Evolutionary conservation across 768 basidiomycete genomes (phyloP).

Genomic region (Macrolepiota fuliginosa): DNA sequence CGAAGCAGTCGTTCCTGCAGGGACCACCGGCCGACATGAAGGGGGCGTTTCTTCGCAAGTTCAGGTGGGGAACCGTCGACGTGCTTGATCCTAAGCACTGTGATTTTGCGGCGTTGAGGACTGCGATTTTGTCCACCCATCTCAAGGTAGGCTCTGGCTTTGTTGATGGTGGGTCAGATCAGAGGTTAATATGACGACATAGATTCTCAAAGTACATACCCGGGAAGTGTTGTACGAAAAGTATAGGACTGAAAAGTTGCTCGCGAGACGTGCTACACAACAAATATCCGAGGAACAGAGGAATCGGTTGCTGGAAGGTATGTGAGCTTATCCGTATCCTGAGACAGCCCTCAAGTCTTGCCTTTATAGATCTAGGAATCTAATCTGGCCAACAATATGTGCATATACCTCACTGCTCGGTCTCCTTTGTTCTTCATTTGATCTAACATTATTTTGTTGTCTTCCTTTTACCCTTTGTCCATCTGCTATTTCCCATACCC

Average conservation of each 20-base stretch:
- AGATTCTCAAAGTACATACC: slow-evolving; percentile 82
- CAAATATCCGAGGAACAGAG: slow-evolving; percentile 75
- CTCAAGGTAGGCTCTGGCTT: slow-evolving; percentile 58
- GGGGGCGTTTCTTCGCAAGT: slow-evolving; percentile 75
- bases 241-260: slow-evolving; percentile 87
- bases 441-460: slow-evolving; percentile 25
- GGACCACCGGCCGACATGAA: slow-evolving; percentile 65
- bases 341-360: not conserved
- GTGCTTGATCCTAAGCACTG: slow-evolving; percentile 85
- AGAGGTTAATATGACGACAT: slow-evolving; percentile 3
- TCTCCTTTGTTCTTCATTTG: slow-evolving; percentile 14
- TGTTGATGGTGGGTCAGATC: not conserved
- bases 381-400: slow-evolving; percentile 8
- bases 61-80: slow-evolving; percentile 87
- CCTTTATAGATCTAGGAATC: slow-evolving; percentile 18
- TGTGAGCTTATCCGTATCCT: slow-evolving; percentile 16
- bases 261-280: slow-evolving; percentile 80
- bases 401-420: not conserved
- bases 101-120: slow-evolving; percentile 83
- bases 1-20: slow-evolving; percentile 41
- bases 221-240: slow-evolving; percentile 92
- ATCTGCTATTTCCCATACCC: slow-evolving; percentile 10
- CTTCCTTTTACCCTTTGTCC: slow-evolving; percentile 19
- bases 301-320: slow-evolving; percentile 72
- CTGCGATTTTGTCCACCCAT: slow-evolving; percentile 81